Base-by-base conservation (phyloP, 2,329 filamentous ascomycete species). In the Neofusicoccum kwambonambiense region DNA sequence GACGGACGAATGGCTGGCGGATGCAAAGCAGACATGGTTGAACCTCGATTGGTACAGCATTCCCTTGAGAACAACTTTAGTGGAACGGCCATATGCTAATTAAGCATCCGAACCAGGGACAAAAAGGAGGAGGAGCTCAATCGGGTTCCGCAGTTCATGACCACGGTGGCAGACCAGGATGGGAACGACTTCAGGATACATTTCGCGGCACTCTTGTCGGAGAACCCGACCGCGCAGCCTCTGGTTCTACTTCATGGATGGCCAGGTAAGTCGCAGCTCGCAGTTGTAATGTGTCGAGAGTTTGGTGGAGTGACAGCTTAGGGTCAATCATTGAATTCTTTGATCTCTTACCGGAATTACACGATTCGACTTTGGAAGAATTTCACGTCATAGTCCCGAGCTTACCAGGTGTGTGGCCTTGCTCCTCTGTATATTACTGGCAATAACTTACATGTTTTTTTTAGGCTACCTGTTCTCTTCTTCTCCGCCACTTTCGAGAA, bases 161-260 rank as follows among this genome's bases (percentile, higher is more conserved):
- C 27, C 12, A 69, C 76, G 7, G 77, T 86, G 64, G 75, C 81
- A 44, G 76, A 80, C 19, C 68, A 69, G 0, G 70, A 76, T 6
- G 73, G 73, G 11, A 72, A 73, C 9, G 71, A 69, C 0, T 73
- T 82, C 47, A 73, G 79, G 11, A 73, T 87, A 37, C 85, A 87
- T 68, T 87, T 87, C 68, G 70, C 82, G 1, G 85, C 77, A 0
- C 73, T 87, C 0, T 87, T 87, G 62, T 87, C 85, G 0, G 70
- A 80, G 62, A 82, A 81, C 35, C 67, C 75, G 4, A 80, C 84
- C 68, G 86, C 85, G 0, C 75, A 82, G 6, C 85, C 86, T 0
- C 69, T 87, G 13, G 65, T 83, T 3, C 78, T 86, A 50, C 71
- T 85, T 64, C 85, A 88, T 68, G 86, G 85, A 35, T 87, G 84